Evolutionary conservation across 2,329 filamentous ascomycete genomes (phyloP).

Genomic region (Penicillium crustosum): DNA sequence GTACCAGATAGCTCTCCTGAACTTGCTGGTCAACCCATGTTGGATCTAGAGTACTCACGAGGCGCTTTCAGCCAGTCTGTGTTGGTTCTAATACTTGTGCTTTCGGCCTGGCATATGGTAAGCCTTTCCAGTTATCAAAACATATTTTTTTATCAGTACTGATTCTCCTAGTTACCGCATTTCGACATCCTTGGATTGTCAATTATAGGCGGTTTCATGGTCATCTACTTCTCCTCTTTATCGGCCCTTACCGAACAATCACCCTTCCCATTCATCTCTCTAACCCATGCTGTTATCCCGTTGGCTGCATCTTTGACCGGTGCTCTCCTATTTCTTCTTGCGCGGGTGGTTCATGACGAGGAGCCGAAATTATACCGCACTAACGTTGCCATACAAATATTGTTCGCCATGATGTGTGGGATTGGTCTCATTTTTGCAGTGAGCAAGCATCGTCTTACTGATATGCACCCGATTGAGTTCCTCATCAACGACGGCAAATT

Average conservation of each 20-base stretch:
- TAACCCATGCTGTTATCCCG: slow-evolving; percentile 29
- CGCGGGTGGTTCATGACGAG: slow-evolving; percentile 28
- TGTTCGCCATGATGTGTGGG: slow-evolving; percentile 45
- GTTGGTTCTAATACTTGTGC: slow-evolving; percentile 34
- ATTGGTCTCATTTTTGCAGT: slow-evolving; percentile 44
- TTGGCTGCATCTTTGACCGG: slow-evolving; percentile 35
- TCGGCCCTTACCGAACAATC: slow-evolving; percentile 33
- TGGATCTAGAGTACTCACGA: slow-evolving; percentile 39
- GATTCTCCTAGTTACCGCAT: slow-evolving; percentile 40
- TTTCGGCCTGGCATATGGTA: slow-evolving; percentile 44
- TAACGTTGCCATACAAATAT: slow-evolving; percentile 36
- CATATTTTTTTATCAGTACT: background rate
- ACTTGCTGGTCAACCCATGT: slow-evolving; percentile 41
- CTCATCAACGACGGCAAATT: slow-evolving; percentile 53
- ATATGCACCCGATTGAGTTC: slow-evolving; percentile 56
- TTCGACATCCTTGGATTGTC: slow-evolving; percentile 42
- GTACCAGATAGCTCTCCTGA: slow-evolving; percentile 39
- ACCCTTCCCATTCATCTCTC: slow-evolving; percentile 34
- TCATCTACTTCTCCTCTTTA: slow-evolving; percentile 35
- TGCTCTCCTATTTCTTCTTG: slow-evolving; percentile 30
- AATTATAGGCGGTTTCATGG: slow-evolving; percentile 39
- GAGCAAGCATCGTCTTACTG: slow-evolving; percentile 41
- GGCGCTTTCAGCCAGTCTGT: slow-evolving; percentile 40
- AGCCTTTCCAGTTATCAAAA: slow-evolving; percentile 19
- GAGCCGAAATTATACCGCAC: slow-evolving; percentile 30